These are phyloP conservation scores for Magnolia kwangsiensis DNA, from an alignment of 164 flowering plant species.

Conservation along the genomic window DNA sequence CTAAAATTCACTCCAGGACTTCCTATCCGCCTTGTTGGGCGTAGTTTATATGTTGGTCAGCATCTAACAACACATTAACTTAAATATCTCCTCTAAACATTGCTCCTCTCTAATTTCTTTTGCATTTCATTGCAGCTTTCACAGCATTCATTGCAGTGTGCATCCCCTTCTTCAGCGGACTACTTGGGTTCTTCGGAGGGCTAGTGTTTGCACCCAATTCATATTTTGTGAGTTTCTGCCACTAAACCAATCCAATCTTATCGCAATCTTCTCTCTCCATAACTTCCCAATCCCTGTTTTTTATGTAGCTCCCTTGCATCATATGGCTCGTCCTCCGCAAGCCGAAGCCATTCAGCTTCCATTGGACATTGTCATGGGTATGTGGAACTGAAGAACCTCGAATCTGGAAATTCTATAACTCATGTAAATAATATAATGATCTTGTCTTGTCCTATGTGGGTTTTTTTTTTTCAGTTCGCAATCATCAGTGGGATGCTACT, in stretches of 20 bases:
- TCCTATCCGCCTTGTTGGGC: conserved; percentile 23
- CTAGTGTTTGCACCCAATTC: conserved; percentile 33
- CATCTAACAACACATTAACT: neutral
- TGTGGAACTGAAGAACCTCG: neutral
- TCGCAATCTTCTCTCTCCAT: no score
- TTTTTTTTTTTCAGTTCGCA: conserved; percentile 20
- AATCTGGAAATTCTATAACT: neutral
- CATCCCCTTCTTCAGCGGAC: conserved; percentile 41
- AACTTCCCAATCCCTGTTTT: neutral
- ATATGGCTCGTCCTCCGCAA: conserved; percentile 27
- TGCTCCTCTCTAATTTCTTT: neutral
- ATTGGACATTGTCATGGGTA: conserved; percentile 33
- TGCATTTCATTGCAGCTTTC: conserved; percentile 7
- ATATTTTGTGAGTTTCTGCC: conserved; percentile 25
- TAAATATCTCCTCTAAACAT: neutral
- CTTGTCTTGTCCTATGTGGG: neutral
- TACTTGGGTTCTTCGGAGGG: conserved; percentile 38
- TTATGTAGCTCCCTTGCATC: conserved; percentile 34
- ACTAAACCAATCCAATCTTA: neutral
- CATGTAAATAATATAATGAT: neutral
- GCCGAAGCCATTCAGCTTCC: conserved; percentile 28
- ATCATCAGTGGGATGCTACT: conserved; percentile 25
- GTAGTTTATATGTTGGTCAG: conserved; percentile 36
- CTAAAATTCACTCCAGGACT: conserved; percentile 17
- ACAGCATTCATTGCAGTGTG: conserved; percentile 23